phyloP scores from a whole-genome alignment of 192 early-diverging fungal species.

The Phlyctochytrium bullatum region DNA sequence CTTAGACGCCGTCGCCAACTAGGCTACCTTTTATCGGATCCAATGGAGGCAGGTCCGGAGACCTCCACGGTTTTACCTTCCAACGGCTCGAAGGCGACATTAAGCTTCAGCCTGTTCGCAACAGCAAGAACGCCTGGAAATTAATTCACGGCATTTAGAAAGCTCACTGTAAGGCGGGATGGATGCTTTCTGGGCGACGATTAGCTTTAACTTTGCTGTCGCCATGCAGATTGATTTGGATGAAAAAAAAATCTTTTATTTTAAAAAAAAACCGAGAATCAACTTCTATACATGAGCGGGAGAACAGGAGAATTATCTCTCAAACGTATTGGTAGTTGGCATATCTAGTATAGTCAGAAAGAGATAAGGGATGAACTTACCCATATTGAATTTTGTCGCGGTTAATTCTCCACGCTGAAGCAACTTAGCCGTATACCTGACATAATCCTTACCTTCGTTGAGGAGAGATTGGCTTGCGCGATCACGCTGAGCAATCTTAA shows the following conservation, averaged over 20 bases:
- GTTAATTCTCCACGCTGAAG: slow-evolving; percentile 52
- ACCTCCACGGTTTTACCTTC: neutral
- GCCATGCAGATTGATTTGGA: no score
- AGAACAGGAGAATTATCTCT: neutral
- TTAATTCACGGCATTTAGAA: neutral
- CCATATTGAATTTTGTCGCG: slow-evolving; percentile 57
- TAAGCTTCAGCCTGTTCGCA: slow-evolving; percentile 19
- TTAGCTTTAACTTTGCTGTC: neutral
- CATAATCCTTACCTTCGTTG: slow-evolving; percentile 33
- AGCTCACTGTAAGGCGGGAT: neutral
- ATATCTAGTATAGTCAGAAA: slow-evolving; percentile 22
- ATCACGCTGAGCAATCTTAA: slow-evolving; percentile 50
- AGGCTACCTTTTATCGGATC: no score
- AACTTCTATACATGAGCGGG: neutral
- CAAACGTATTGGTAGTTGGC: slow-evolving; percentile 56
- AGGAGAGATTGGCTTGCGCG: slow-evolving; percentile 36
- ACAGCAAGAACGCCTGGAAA: slow-evolving; percentile 22
- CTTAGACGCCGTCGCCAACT: no score
- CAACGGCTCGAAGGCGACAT: neutral
- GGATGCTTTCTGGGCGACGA: neutral
- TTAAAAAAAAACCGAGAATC: no score
- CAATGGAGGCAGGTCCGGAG: neutral
- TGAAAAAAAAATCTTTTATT: no score
- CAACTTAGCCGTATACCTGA: neutral
- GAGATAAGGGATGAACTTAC: slow-evolving; percentile 3